These are phyloP conservation scores for Cucurbita ficifolia DNA, from an alignment of 306 rosid genomes.

Conservation along the genomic window DNA sequence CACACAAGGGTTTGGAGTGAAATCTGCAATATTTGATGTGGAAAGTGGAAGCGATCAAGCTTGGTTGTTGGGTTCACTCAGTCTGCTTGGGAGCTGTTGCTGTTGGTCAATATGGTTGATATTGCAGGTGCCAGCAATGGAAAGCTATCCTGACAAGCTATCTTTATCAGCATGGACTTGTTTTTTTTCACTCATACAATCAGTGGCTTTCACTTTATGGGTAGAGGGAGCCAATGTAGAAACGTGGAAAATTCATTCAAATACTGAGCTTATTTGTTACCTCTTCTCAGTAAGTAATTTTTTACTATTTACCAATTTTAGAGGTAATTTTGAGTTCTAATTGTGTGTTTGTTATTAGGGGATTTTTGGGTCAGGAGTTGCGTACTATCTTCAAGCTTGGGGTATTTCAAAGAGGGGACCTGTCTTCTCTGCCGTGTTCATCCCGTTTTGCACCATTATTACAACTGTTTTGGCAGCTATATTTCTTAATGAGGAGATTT, in stretches of 20 bases:
- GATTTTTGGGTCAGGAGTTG: constrained; percentile 26
- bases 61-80: constrained; percentile 12
- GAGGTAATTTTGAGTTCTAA: neutral
- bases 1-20: constrained; percentile 13
- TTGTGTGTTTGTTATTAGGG: constrained; percentile 19
- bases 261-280: constrained; percentile 6
- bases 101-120: constrained; percentile 18
- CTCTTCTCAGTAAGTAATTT: constrained; percentile 2
- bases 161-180: constrained; percentile 50
- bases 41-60: constrained; percentile 9
- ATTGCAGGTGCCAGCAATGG: constrained; percentile 31
- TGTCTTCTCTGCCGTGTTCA: constrained; percentile 33
- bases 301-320: neutral
- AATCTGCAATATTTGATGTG: constrained; percentile 9
- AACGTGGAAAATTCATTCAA: constrained; percentile 31
- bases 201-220: constrained; percentile 13
- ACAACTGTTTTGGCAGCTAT: constrained; percentile 29
- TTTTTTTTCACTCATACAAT: constrained; percentile 26
- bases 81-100: constrained; percentile 9
- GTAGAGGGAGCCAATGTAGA: constrained; percentile 15
- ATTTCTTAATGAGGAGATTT: constrained; percentile 31
- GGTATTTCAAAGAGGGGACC: constrained; percentile 33
- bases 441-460: constrained; percentile 31
- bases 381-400: constrained; percentile 41
- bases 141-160: constrained; percentile 31